These are phyloP conservation scores for Ceratocystiopsis minuta DNA, from an alignment of 2,329 filamentous ascomycete species.

Conservation along the genomic window DNA sequence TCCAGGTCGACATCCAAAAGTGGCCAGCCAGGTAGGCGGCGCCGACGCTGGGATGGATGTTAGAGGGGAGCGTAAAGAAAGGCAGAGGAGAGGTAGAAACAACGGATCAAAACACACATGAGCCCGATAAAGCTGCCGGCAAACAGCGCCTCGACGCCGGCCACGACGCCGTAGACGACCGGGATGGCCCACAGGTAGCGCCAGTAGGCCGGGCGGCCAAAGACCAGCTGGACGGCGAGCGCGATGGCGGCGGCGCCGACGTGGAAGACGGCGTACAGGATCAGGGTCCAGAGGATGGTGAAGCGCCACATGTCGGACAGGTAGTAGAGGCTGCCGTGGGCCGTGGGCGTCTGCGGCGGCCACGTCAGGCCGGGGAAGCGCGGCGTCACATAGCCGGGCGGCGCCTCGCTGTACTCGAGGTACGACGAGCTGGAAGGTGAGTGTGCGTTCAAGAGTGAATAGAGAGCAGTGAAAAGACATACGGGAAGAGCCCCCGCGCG, in stretches of 20 bases:
- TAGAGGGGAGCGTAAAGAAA: too few species aligned
- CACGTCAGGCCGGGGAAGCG: constrained; percentile 70
- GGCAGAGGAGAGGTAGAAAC: too few species aligned
- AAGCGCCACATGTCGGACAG: constrained; percentile 70
- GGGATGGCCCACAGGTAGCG: constrained; percentile 55
- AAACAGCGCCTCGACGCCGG: constrained; percentile 57
- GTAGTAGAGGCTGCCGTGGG: constrained; percentile 49
- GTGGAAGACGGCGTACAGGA: constrained; percentile 62
- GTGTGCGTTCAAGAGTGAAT: neutral
- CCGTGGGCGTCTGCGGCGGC: constrained; percentile 32
- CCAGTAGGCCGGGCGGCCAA: constrained; percentile 29
- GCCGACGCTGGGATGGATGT: constrained; percentile 40
- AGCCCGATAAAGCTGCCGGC: constrained; percentile 68
- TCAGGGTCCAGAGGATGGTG: constrained; percentile 70
- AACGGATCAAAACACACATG: constrained; percentile 37
- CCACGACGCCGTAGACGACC: constrained; percentile 50
- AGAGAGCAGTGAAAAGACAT: too few species aligned
- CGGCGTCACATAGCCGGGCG: constrained; percentile 45
- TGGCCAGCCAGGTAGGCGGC: constrained; percentile 67
- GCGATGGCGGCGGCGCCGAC: constrained; percentile 54
- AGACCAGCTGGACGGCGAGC: constrained; percentile 49
- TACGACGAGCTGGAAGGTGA: constrained; percentile 2
- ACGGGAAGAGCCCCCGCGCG: too few species aligned
- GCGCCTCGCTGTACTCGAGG: constrained; percentile 15
- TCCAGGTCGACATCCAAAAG: constrained; percentile 88